Evolutionary conservation across 257 asterid genomes (phyloP), one percentile per base, ranked within the genome.

Genomic region (Sherardia arvensis): DNA sequence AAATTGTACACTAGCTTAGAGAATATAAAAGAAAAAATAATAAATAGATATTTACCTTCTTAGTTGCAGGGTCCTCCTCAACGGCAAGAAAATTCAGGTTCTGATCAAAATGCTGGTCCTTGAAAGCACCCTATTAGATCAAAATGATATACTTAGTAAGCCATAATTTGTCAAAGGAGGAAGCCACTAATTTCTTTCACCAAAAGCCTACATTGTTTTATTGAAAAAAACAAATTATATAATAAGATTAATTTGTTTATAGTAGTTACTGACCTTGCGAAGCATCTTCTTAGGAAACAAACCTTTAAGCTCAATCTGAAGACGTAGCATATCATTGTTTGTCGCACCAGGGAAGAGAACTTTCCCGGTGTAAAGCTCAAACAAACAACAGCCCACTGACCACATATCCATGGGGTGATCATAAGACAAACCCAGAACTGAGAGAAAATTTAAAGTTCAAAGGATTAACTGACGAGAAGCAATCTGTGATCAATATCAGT

Each of bases 301-400:
- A 36, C 99, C 99, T 76, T 90, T 90, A 65, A 93, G 65, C 71
- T 93, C 99, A 94, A 93, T 87, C 74, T 90, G 96, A 76, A 93
- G 95, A 53, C 99, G 99, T 71, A 93, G 96, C 99, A 93, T 93
- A 77, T 93, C 97, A 77, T 93, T 90, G 69, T 93, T 93, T 61
- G 94, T 80, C 45, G 91, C 60, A 62, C 97, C 99, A 22, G 97
- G 97, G 78, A 93, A 93, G 26, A 93, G 82, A 65, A 90, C 99
- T 78, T 93, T 93, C 58, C 99, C 99, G 27, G 90, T 79, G 69
- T 85, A 93, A 71, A 93, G 88, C 84, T 93, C 99, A 81, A 81
- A 93, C 81, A 93, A 82, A 73, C 99, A 93, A 74, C 99, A 93
- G 61, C 99, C 97, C 20, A 93, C 96, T 25, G 97, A 93, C 99